phyloP scores from a whole-genome alignment of 2,329 filamentous ascomycete genomes.

The Fonsecaea multimorphosa region DNA sequence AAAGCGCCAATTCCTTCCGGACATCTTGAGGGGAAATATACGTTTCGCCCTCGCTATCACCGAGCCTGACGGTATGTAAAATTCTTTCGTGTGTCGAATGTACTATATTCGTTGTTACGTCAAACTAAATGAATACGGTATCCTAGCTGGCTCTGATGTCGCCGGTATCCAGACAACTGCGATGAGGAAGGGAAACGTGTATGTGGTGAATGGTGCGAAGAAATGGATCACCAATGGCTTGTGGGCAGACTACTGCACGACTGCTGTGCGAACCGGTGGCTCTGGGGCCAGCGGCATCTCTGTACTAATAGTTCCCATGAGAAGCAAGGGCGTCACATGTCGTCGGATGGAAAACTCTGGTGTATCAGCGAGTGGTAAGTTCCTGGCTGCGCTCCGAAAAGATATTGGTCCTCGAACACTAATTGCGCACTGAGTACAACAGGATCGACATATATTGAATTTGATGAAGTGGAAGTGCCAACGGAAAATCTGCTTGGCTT shows the following conservation, averaged over 20 bases:
- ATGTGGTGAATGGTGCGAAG: conserved; percentile 82
- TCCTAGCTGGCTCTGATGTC: conserved; percentile 65
- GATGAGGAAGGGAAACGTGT: conserved; percentile 43
- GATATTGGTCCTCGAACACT: not conserved
- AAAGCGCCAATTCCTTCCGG: conserved; percentile 59
- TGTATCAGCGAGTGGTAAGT: conserved; percentile 92
- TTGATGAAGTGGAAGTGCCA: conserved; percentile 92
- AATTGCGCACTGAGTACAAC: not conserved
- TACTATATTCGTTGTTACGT: conserved; percentile 18
- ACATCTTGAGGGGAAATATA: conserved; percentile 61
- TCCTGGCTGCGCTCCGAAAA: not conserved
- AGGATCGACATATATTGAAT: conserved; percentile 47
- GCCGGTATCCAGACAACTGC: conserved; percentile 68
- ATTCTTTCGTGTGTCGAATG: not conserved
- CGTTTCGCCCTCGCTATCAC: conserved; percentile 67
- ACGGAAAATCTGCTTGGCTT: conserved; percentile 85
- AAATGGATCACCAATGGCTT: conserved; percentile 99
- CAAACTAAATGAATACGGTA: conserved; percentile 1
- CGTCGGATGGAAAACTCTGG: conserved; percentile 99
- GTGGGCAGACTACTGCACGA: conserved; percentile 97
- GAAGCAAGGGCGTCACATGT: conserved; percentile 83
- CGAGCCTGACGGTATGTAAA: conserved; percentile 41
- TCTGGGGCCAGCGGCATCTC: conserved; percentile 82
- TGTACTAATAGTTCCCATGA: conserved; percentile 92
- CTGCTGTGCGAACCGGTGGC: conserved; percentile 74